A percentile compares a stretch with the other conserved stretches of the same genome.
Conservation (phyloP, 768 basidiomycete species). For the Myochromella boudieri region DNA sequence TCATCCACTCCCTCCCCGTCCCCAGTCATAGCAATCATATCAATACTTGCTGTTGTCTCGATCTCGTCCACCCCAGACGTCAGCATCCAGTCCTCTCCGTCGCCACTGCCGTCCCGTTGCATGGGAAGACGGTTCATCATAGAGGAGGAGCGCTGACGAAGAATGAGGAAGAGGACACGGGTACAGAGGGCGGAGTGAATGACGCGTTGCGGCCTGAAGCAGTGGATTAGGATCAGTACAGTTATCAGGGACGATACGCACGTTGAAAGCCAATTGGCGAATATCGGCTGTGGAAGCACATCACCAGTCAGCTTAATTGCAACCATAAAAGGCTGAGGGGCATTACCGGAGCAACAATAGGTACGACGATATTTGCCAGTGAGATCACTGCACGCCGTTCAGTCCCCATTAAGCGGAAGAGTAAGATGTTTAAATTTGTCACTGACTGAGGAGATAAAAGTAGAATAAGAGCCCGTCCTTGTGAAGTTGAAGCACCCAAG, state of each 20-base stretch:
- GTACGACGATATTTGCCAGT: constrained; percentile 38
- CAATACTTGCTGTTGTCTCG: too few species aligned
- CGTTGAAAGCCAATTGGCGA: constrained; percentile 45
- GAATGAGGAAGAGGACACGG: constrained; percentile 40
- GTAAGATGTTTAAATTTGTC: too few species aligned
- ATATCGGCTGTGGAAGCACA: constrained; percentile 22
- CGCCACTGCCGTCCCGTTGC: too few species aligned
- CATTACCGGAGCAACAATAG: constrained; percentile 34
- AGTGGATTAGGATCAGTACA: neutral
- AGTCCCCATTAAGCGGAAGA: too few species aligned
- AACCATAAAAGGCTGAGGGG: neutral
- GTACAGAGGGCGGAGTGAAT: constrained; percentile 43
- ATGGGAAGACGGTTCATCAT: constrained; percentile 18
- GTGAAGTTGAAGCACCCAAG: constrained; percentile 38
- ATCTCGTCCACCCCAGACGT: too few species aligned
- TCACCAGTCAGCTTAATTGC: neutral
- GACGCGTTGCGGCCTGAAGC: constrained; percentile 37
- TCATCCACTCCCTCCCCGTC: too few species aligned
- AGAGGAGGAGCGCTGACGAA: constrained; percentile 25
- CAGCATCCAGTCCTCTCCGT: too few species aligned
- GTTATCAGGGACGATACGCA: constrained; percentile 16
- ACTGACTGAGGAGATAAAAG: constrained; percentile 36
- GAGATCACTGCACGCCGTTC: constrained; percentile 36
- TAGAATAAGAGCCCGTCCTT: constrained; percentile 43
- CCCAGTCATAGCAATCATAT: too few species aligned